Base-by-base conservation (phyloP, 2,329 filamentous ascomycete species). In the Penicillium nordicum region DNA sequence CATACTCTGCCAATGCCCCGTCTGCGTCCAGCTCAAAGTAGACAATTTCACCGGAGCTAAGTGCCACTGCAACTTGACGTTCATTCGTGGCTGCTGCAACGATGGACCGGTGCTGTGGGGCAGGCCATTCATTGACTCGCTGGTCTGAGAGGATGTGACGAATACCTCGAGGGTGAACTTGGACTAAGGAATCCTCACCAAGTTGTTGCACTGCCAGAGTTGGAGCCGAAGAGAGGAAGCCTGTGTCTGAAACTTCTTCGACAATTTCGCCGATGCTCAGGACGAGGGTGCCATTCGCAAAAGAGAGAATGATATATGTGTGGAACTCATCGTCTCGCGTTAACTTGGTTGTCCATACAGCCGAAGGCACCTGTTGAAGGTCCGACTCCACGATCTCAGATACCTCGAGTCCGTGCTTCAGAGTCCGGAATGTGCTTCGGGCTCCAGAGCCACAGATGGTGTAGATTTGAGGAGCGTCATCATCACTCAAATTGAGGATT, bases 21-120 rank as follows among this genome's bases (percentile, higher is more conserved):
- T 97, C 93, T 0, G 85, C 83, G 68, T 97, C 94, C 86, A 97
- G 93, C 72, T 99, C 95, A 65, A 99, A 99, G 71, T 97, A 99
- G 41, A 96, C 90, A 61, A 99, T 93, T 73, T 99, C 94, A 37
- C 93, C 93, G 9, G 92, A 97, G 70, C 92, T 97, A 27, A 99
- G 80, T 1, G 94, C 94, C 48, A 97, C 88, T 4, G 92, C 92
- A 27, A 99, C 90, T 75, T 99, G 94, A 41, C 90, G 86, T 66
- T 93, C 87, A 68, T 99, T 99, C 16, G 93, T 94, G 1, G 93
- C 88, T 34, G 93, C 95, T 9, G 93, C 91, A 45, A 97, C 92
- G 62, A 99, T 97, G 0, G 93, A 95, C 23, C 94, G 85, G 78
- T 99, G 93, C 64, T 95, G 88, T 0, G 95, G 95, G 5, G 90